These are phyloP conservation scores for Penicillium sp. DNA, from an alignment of 2,329 filamentous ascomycete genomes.

Conservation along the genomic window DNA sequence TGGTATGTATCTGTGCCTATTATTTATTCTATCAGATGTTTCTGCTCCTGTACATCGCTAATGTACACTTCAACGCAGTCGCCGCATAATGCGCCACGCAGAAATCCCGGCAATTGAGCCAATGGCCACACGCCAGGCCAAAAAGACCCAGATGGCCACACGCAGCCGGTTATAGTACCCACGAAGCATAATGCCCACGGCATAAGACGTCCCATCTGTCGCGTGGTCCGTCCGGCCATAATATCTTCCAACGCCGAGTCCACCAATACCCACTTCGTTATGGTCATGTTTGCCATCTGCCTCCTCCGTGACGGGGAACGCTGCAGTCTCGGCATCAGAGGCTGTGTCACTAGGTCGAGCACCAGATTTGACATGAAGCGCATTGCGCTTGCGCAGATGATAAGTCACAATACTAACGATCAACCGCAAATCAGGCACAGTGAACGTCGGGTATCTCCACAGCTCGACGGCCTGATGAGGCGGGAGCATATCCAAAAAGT, in stretches of 20 bases:
- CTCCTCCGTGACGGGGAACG: conserved; percentile 25
- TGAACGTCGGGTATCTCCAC: conserved; percentile 68
- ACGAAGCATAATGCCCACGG: conserved; percentile 42
- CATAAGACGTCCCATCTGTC: conserved; percentile 32
- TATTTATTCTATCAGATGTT: not conserved
- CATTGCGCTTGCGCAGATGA: conserved; percentile 53
- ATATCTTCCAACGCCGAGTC: conserved; percentile 37
- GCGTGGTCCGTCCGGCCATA: conserved; percentile 27
- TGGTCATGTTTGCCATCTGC: conserved; percentile 24
- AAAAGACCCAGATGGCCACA: conserved; percentile 40
- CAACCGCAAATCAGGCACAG: conserved; percentile 57
- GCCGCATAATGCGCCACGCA: conserved; percentile 30
- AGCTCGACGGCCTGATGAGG: conserved; percentile 58
- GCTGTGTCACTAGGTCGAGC: conserved; percentile 32
- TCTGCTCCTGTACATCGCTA: not conserved
- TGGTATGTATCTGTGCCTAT: not conserved
- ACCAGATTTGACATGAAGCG: conserved; percentile 32
- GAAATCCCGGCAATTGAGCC: conserved; percentile 31
- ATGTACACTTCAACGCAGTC: conserved; percentile 4
- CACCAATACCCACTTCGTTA: conserved; percentile 40
- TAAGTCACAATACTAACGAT: conserved; percentile 60
- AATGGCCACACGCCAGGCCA: conserved; percentile 37
- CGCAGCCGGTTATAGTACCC: conserved; percentile 44
- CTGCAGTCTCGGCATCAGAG: conserved; percentile 35
- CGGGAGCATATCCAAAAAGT: conserved; percentile 65